These are phyloP conservation scores for Botrytis fabae DNA, from an alignment of 2,329 filamentous ascomycete species.

Conservation along the genomic window DNA sequence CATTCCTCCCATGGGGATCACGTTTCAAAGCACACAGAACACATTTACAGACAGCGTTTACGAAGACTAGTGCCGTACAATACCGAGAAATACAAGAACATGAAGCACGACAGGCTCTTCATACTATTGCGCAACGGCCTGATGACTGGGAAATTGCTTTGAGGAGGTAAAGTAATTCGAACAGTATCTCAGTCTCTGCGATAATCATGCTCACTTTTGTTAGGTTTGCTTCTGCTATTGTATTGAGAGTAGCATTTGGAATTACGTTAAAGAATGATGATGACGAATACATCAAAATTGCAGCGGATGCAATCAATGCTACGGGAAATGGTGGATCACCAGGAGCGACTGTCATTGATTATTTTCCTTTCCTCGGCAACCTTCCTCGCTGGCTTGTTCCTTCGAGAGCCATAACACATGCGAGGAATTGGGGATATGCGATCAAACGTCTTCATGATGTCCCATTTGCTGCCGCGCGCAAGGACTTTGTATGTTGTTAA, in stretches of 20 bases:
- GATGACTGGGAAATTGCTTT: constrained; percentile 18
- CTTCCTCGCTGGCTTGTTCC: constrained; percentile 44
- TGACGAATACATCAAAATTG: constrained; percentile 47
- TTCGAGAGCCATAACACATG: constrained; percentile 35
- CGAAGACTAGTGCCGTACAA: constrained; percentile 42
- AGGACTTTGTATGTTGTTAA: constrained; percentile 7
- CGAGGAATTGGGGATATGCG: constrained; percentile 36
- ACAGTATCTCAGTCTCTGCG: not conserved
- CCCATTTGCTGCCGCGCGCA: constrained; percentile 41
- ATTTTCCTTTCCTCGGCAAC: constrained; percentile 44
- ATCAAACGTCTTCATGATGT: constrained; percentile 47
- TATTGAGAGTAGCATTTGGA: constrained; percentile 48
- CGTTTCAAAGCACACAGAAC: constrained; percentile 48
- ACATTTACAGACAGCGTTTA: constrained; percentile 48
- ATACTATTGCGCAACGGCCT: not conserved
- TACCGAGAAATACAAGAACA: constrained; percentile 40
- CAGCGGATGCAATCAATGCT: constrained; percentile 37
- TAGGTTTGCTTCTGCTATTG: constrained; percentile 46
- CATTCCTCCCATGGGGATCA: constrained; percentile 48
- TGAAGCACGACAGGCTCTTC: constrained; percentile 36
- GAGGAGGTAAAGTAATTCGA: not conserved
- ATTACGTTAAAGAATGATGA: constrained; percentile 43
- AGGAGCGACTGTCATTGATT: constrained; percentile 47
- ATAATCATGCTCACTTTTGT: constrained; percentile 26
- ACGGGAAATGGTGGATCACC: constrained; percentile 38